These are phyloP conservation scores for Hibiscus mutabilis DNA, from an alignment of 345 rosid genomes.

Conservation along the genomic window DNA sequence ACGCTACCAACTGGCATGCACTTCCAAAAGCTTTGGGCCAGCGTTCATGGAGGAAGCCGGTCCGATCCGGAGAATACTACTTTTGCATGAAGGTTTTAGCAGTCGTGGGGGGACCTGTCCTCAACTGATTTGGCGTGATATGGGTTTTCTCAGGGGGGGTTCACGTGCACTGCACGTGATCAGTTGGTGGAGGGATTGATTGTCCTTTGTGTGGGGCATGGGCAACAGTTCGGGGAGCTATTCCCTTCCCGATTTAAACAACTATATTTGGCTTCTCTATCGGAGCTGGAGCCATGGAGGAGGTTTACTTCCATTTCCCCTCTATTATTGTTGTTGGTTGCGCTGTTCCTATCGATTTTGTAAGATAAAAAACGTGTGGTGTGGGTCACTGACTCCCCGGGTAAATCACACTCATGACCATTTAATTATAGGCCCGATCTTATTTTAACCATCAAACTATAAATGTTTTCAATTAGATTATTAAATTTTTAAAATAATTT, in stretches of 20 bases:
- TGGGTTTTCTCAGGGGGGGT: background rate
- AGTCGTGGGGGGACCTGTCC: conserved; percentile 13
- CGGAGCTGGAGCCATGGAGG: background rate
- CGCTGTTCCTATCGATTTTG: background rate
- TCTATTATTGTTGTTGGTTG: background rate
- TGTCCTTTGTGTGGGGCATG: background rate
- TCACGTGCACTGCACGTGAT: conserved; percentile 12
- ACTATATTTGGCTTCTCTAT: background rate
- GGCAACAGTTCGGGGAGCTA: background rate
- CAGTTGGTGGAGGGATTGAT: background rate
- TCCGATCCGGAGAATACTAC: conserved; percentile 10
- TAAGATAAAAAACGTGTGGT: background rate
- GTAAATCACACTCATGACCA: no score
- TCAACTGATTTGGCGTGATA: background rate
- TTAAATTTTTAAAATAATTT: no score
- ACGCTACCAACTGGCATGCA: background rate
- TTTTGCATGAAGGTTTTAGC: conserved; percentile 1
- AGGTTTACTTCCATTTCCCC: background rate
- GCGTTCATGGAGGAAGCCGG: background rate
- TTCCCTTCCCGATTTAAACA: background rate
- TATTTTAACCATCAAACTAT: no score
- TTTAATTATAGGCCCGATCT: no score
- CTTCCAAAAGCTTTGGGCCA: background rate
- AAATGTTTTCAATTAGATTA: no score
- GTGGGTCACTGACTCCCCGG: no score